A percentile compares a stretch with the other conserved stretches of the same genome.
These are phyloP conservation scores for Beverwykella pulmonaria DNA, from an alignment of 495 filamentous ascomycete genomes.

Conservation along the genomic window DNA sequence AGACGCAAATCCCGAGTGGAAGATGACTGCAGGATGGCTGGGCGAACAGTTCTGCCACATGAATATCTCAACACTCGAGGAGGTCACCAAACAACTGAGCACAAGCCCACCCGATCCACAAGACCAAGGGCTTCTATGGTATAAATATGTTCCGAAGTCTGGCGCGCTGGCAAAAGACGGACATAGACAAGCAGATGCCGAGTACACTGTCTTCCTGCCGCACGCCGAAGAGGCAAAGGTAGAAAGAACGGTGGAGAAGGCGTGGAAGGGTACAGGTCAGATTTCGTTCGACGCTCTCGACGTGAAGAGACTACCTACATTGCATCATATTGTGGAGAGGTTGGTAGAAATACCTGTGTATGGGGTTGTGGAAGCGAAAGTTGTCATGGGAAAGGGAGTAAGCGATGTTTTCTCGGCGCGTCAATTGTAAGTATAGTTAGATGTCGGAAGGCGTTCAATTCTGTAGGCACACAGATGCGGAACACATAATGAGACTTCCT, in stretches of 20 bases:
- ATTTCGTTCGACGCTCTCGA: constrained; percentile 51
- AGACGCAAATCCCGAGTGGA: neutral
- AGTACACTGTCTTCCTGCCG: neutral
- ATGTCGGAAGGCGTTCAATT: constrained; percentile 42
- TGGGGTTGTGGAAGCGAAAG: constrained; percentile 54
- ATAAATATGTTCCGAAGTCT: constrained; percentile 2
- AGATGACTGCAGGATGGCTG: neutral
- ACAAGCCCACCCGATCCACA: neutral
- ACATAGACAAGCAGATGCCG: neutral
- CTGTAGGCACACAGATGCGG: too few relatives aligned
- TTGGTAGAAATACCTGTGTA: constrained; percentile 59
- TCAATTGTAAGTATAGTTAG: too few relatives aligned
- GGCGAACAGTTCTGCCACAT: neutral
- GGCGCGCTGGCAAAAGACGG: neutral
- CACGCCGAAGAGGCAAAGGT: neutral
- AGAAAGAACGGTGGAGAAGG: constrained; percentile 44
- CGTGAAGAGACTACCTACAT: constrained; percentile 56
- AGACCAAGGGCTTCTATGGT: neutral
- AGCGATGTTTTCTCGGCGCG: constrained; percentile 51
- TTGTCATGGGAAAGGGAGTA: constrained; percentile 56
- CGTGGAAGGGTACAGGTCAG: constrained; percentile 44
- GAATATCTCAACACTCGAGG: neutral
- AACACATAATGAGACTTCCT: too few relatives aligned
- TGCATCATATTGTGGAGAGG: constrained; percentile 56
- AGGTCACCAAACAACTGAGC: neutral